Evolutionary conservation across 495 filamentous ascomycete species (phyloP), one percentile per base, ranked within the genome.

Genomic region (Penicillium bialowiezense): DNA sequence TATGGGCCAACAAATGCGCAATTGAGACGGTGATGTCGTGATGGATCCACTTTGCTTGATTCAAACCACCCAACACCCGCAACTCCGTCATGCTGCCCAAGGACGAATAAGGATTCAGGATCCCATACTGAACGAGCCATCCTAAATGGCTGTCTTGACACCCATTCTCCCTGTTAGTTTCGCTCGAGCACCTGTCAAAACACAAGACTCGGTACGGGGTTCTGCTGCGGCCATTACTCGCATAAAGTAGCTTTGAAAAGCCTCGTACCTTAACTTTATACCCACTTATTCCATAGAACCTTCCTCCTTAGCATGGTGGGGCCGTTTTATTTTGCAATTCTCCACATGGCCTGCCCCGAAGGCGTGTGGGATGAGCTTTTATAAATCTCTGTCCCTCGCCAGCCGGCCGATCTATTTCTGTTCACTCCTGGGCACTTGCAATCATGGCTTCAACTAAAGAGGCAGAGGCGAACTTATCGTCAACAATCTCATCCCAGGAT

Each of bases 11-110:
- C 17, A 32, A 51, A 51, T 17, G 41, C 48, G 48, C 48, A 37
- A 51, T 41, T 41, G 43, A 28, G 28, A 41, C 48, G 17, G 24
- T 33, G 41, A 45, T 51, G 48, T 51, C 48, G 48, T 51, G 48
- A 51, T 33, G 5, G 13, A 38, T 35, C 47, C 47, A 49, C 47
- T 28, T n/a, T 18, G 1, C 37, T 0, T 38, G 13, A 19, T 36
- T 37, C 23, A 10, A 21, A 23, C 18, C 45, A 40, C 45, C 15
- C 36, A 24, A 32, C 36, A 15, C 26, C 23, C 2, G 13, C 15
- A 48, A 19, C 7, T 19, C 21, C 9, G 4, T 29, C 8, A 14
- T 9, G 3, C 3, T 15, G 15, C 2, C 9, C 32, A 45, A 10
- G 17, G 10, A 38, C 5, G 14, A 37, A 0, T 8, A 3, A 14